These are phyloP conservation scores for Phytophthora pisi DNA, from an alignment of 352 stramenopile species.

Conservation along the genomic window DNA sequence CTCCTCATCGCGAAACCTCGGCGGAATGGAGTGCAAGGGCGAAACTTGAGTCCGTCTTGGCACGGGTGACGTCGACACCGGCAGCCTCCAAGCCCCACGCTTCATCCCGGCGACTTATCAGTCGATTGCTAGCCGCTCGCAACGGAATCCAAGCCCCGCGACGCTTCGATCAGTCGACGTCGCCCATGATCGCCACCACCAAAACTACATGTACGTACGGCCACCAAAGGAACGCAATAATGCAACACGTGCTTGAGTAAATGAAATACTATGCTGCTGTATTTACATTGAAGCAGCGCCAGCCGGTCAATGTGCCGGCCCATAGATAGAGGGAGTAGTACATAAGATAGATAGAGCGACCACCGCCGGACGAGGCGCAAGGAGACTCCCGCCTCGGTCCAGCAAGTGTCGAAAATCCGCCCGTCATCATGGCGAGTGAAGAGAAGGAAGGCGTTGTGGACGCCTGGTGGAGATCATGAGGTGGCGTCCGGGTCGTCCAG, in stretches of 20 bases:
- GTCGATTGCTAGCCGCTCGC: conserved; percentile 1
- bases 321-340: conserved; percentile 40
- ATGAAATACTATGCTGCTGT: conserved; percentile 33
- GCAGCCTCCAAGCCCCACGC: conserved; percentile 9
- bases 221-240: background rate
- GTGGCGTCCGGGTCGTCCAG: conserved; percentile 33
- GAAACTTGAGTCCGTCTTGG: conserved; percentile 2
- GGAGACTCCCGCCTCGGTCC: background rate
- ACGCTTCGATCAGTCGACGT: conserved; percentile 2
- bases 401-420: conserved; percentile 19
- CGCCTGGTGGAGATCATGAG: conserved; percentile 31
- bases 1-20: conserved; percentile 14
- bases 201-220: background rate
- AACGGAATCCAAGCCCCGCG: conserved; percentile 8
- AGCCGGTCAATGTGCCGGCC: conserved; percentile 35
- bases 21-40: conserved; percentile 4
- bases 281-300: conserved; percentile 45
- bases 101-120: conserved; percentile 5
- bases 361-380: conserved; percentile 4
- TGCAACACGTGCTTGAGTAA: too few relatives aligned
- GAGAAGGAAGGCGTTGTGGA: conserved; percentile 14
- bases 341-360: conserved; percentile 45
- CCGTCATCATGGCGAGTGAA: conserved; percentile 7
- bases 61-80: conserved; percentile 7
- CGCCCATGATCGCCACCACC: background rate